A percentile compares a stretch with the other conserved stretches of the same genome.
Evolutionary conservation across 305 asterid genomes (phyloP).

Genomic region (Solanum aculeatissimum): DNA sequence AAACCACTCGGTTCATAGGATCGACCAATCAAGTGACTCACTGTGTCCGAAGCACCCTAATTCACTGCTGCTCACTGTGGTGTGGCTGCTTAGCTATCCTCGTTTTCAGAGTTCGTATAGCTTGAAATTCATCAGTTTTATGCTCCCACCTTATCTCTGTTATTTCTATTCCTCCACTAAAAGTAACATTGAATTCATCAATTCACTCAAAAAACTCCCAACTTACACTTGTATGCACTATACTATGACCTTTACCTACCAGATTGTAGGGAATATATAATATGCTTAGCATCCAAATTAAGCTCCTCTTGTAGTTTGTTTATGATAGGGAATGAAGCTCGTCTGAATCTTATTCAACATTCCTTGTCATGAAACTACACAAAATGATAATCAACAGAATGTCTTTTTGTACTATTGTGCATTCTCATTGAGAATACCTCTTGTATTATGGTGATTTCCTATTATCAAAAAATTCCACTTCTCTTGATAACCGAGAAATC

Average conservation of each 20-base stretch:
- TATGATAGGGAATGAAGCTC: neutral
- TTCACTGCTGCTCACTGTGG: neutral
- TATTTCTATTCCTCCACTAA: neutral
- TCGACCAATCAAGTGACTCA: neutral
- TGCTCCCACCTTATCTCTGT: neutral
- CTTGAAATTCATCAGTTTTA: neutral
- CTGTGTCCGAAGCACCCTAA: neutral
- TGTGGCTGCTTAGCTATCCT: neutral
- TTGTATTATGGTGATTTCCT: neutral
- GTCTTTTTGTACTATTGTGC: neutral
- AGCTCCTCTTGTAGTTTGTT: neutral
- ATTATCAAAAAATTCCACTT: neutral
- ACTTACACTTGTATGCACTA: neutral
- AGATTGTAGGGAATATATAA: neutral
- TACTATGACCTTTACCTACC: neutral
- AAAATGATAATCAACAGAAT: neutral
- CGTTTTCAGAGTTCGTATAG: neutral
- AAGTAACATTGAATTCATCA: neutral
- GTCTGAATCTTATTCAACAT: neutral
- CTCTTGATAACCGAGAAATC: neutral
- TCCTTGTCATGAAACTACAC: neutral
- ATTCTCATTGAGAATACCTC: neutral
- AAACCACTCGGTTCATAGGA: neutral
- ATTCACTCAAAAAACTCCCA: neutral
- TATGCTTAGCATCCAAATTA: neutral